These are phyloP conservation scores for Sugiyamaella boreocaroliniensis DNA, from an alignment of 805 yeast genomes.

Conservation along the genomic window DNA sequence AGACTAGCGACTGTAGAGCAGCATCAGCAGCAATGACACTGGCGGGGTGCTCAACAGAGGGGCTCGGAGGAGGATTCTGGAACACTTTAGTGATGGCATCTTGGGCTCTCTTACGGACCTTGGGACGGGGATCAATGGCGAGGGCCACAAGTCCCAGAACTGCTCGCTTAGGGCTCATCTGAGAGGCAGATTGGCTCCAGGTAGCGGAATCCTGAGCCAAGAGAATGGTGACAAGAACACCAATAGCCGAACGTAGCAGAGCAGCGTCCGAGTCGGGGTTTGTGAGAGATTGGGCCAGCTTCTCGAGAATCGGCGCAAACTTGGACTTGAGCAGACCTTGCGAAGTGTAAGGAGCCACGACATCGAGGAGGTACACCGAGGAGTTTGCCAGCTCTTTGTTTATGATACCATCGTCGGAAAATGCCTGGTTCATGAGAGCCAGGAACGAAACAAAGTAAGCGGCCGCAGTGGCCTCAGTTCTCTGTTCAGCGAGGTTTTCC, in stretches of 20 bases:
- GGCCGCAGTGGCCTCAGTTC: constrained; percentile 55
- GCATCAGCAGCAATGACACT: constrained; percentile 62
- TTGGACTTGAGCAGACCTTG: constrained; percentile 61
- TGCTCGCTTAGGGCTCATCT: constrained; percentile 69
- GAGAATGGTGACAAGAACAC: constrained; percentile 73
- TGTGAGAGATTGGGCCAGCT: constrained; percentile 74
- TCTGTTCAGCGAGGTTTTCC: constrained; percentile 68
- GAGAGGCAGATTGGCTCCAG: constrained; percentile 49
- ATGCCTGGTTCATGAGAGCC: constrained; percentile 71
- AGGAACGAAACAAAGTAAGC: constrained; percentile 82
- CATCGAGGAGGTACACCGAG: constrained; percentile 73
- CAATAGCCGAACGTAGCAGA: constrained; percentile 72
- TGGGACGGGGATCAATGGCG: constrained; percentile 84
- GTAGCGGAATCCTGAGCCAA: constrained; percentile 71
- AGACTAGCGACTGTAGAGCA: constrained; percentile 49
- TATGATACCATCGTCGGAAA: constrained; percentile 41
- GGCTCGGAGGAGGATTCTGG: constrained; percentile 65
- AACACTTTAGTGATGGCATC: constrained; percentile 73
- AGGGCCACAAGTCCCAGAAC: constrained; percentile 69
- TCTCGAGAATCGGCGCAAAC: constrained; percentile 69
- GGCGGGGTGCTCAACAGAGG: constrained; percentile 72
- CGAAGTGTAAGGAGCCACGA: constrained; percentile 65
- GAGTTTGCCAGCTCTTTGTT: constrained; percentile 65
- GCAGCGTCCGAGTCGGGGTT: constrained; percentile 69
- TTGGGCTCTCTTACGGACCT: constrained; percentile 89